Percentiles rank a stretch among this genome's conserved stretches.
Evolutionary conservation across 208 protist species (phyloP).

Genomic region (Angomonas ambiguus): DNA sequence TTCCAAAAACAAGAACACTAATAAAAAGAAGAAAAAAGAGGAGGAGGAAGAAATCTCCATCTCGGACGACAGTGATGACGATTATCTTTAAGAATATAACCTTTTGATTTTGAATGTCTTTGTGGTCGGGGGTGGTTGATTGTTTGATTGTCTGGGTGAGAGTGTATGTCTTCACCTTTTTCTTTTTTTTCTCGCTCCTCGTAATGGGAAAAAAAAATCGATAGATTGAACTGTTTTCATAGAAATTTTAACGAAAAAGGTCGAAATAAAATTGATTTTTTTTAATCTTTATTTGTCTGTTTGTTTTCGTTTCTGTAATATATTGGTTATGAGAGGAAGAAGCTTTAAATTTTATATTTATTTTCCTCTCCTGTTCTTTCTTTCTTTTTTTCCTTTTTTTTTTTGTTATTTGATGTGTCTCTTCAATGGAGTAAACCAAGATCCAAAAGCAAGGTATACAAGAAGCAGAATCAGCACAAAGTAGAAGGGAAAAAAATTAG

Average conservation of each 20-base stretch:
- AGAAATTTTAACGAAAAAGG: no score
- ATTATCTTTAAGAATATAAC: neutral
- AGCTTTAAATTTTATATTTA: no score
- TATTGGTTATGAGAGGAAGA: no score
- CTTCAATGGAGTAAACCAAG: no score
- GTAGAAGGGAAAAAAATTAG: no score
- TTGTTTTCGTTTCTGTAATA: constrained; percentile 6
- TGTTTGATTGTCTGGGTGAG: neutral
- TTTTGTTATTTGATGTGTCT: neutral
- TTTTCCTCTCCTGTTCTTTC: no score
- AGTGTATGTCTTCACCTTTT: neutral
- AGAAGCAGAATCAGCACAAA: no score
- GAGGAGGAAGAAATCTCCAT: neutral
- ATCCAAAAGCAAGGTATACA: no score
- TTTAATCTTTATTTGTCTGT: constrained; percentile 12
- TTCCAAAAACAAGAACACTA: neutral
- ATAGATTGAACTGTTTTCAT: no score
- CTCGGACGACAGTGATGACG: neutral
- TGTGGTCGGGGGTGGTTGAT: neutral
- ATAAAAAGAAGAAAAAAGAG: neutral
- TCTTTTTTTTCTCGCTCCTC: constrained; percentile 3
- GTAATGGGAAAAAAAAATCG: neutral
- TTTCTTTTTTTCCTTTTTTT: no score
- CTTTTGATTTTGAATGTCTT: neutral
- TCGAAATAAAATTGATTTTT: constrained; percentile 13